Base-by-base conservation (phyloP, 2,329 filamentous ascomycete species). In the Arthrobotrys conoides region DNA sequence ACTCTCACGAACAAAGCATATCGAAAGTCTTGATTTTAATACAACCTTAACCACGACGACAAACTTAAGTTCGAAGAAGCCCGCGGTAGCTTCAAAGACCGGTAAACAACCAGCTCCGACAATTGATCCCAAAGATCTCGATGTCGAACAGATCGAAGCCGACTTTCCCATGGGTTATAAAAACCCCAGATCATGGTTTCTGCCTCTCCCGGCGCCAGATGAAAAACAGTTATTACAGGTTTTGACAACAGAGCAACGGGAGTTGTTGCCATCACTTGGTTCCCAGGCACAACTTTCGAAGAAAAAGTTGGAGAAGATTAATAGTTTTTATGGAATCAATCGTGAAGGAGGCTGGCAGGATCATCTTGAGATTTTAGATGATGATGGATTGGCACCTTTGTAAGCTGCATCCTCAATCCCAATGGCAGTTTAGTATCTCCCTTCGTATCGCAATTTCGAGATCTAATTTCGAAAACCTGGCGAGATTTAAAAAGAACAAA, bases 71-170 rank as follows among this genome's bases (percentile, higher is more conserved):
- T 5, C 18, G 22, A 51, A 59, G 16, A 5, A 20, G 24, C n/a
- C 33, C 53, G 18, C 53, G 20, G n/a, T 16, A 14, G 33, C 51
- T 33, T 18, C 44, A 33, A 33, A 16, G 20, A 55, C 22, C 5
- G 27, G 3, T n/a, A 33, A 33, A 27, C n/a, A n/a, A 48, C 22
- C 44, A 10, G 53, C 27, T 59, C 30, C 53, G 4, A 44, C 36
- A 59, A 61, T 73, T 18, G 41, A 73, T 9, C 61, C 70, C 2
- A 41, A 53, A 44, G 16, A 46, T 3, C 67, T 77, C 59, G 73
- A 77, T 30, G 67, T 77, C 51, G 73, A 77, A 55, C 67, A 77
- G 44, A 77, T 77, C 41, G 73, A 68, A 55, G 66, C 73, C 12
- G 73, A 77, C 49, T 77, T 71, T 27, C 73, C 73, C 1, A 71